Evolutionary conservation across 257 asterid genomes (phyloP), one percentile per base, ranked within the genome.

Genomic region (Pogostemon cablin): DNA sequence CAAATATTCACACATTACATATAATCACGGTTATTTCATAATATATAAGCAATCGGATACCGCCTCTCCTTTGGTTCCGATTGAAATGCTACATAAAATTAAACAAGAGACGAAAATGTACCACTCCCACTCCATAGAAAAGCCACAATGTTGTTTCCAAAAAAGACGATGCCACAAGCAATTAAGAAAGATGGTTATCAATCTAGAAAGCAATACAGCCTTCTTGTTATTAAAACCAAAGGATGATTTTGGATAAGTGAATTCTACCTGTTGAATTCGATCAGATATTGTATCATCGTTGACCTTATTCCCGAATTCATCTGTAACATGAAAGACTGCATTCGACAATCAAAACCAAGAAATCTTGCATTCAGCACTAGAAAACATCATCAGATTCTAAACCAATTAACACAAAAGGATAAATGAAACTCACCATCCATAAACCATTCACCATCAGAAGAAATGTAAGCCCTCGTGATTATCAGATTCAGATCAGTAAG

Each of bases 401-500:
- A 53, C 32, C 12, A 3, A 48, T 34, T 1, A 58, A n/a, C 53
- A 11, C 6, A 49, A 68, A 9, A 57, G 34, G 11, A 42, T 1
- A 12, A n/a, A 32, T 7, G 11, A 12, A 8, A 3, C 53, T 82
- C 42, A 93, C 98, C 97, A 86, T 93, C 98, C 97, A 90, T 93
- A 72, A 93, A 93, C 97, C 98, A 93, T 65, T 75, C 97, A 9
- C 96, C 98, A 80, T 93, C 98, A 3, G 97, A 93, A 74, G 96
- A 83, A 81, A 93, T 93, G 82, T 93, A 93, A 68, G 98, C 98
- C 77, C 90, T 85, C 67, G 54, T 86, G 59, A 90, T 81, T 35
- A 87, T 79, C 74, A 90, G 83, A 82, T 87, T 85, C 86, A 90
- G 71, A 86, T 93, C 97, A 77, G 85, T 82, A 68, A 93, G 92